Conservation (phyloP, 202 grass and related monocot species). For the Dendrocalamus latiflorus region DNA sequence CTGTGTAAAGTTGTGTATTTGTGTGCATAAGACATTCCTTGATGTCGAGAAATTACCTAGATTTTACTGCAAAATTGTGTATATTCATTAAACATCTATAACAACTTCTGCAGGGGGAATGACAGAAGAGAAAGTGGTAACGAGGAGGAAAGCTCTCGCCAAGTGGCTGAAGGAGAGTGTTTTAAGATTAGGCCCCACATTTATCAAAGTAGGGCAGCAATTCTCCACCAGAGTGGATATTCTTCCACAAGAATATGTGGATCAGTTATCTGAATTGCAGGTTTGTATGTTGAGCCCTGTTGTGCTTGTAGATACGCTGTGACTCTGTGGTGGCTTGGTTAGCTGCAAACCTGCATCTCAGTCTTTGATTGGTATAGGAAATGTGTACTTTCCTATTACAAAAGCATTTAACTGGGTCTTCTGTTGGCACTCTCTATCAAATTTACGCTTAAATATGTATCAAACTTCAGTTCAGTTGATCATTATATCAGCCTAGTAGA, state of each 20-base stretch:
- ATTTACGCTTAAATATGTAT: neutral
- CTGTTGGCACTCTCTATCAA: neutral
- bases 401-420: neutral
- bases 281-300: conserved; percentile 36
- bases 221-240: conserved; percentile 98
- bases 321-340: neutral
- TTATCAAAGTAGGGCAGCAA: conserved; percentile 97
- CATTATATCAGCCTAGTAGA: conserved; percentile 1
- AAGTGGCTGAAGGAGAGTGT: conserved; percentile 99
- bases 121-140: conserved; percentile 74
- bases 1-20: neutral
- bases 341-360: neutral
- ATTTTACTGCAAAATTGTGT: neutral
- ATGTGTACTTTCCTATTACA: neutral
- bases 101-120: conserved; percentile 59
- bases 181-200: conserved; percentile 82
- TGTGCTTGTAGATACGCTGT: neutral
- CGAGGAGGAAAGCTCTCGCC: conserved; percentile 73
- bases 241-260: conserved; percentile 92
- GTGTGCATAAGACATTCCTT: neutral
- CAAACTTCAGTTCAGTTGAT: neutral
- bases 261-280: conserved; percentile 95
- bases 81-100: conserved; percentile 8
- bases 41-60: neutral
- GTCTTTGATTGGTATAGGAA: neutral